Evolutionary conservation across 768 basidiomycete genomes (phyloP).

Genomic region (Calocera cornea): DNA sequence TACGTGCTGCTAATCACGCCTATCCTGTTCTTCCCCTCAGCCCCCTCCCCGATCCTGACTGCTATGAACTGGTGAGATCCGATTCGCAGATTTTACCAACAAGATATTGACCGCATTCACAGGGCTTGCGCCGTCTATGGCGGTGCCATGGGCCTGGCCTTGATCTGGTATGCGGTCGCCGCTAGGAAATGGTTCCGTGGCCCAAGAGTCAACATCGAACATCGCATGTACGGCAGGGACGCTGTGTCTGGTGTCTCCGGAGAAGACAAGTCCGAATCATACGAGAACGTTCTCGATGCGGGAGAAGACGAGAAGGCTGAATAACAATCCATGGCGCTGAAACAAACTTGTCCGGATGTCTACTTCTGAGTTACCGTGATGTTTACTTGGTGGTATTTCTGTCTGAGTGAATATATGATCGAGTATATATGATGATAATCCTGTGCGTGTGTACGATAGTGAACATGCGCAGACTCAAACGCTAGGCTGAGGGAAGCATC

Average conservation of each 20-base stretch:
- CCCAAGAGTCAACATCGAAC: background rate
- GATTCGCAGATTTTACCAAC: background rate
- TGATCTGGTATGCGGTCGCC: background rate
- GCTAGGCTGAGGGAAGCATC: too few species aligned
- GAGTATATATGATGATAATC: too few species aligned
- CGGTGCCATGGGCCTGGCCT: background rate
- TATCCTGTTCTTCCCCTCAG: conserved; percentile 7
- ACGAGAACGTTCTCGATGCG: background rate
- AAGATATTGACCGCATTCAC: background rate
- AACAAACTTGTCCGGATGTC: too few species aligned
- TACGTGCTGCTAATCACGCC: conserved; percentile 9
- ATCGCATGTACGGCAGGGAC: background rate
- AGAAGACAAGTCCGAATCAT: background rate
- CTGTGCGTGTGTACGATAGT: too few species aligned
- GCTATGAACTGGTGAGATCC: conserved; percentile 10
- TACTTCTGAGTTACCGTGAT: too few species aligned
- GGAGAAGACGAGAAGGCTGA: background rate
- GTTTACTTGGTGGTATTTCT: too few species aligned
- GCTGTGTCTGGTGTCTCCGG: background rate
- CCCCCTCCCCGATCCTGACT: background rate
- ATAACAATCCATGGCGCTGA: background rate
- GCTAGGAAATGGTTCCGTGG: background rate
- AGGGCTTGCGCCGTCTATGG: background rate
- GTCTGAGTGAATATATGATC: too few species aligned
- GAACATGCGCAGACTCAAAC: too few species aligned